Base-by-base conservation (phyloP, 2,329 filamentous ascomycete species). In the Penicillium olsonii region DNA sequence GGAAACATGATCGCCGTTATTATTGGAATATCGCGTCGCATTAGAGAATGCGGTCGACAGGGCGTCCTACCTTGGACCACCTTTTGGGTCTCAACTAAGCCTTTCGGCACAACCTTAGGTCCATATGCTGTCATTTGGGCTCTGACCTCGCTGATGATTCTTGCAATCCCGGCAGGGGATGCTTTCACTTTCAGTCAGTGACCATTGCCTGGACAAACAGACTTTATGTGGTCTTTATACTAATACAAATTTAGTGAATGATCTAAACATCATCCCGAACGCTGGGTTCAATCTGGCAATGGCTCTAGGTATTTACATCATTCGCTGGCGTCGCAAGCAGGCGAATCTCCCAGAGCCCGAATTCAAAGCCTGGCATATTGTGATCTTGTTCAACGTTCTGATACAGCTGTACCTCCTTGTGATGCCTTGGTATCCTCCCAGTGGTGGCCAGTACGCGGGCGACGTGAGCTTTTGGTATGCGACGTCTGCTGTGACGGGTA, bases 401-500 rank as follows among this genome's bases (percentile, higher is more conserved):
- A 69, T 83, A 1, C 80, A 87, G 42, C 52, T 84, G 0, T 88
- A 83, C 52, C 69, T 87, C 20, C 68, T 89, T 2, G 76, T 84
- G 12, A 87, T 87, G 78, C 86, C 86, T 0, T 89, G 85, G 86
- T 85, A 83, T 55, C 86, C 86, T 1, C 86, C 86, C 0, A 71
- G 74, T 0, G 77, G 74, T 1, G 85, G 85, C 0, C 71, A 72
- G 0, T 78, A 79, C 22, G 81, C 78, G 0, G 85, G 84, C 0
- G 81, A 85, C 45, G 85, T 88, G 2, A 85, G 80, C 45, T 90
- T 90, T 67, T 89, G 83, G 81, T 90, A 89, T 54, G 85, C 77
- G 1, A 88, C 85, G 0, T 88, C 88, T 57, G 78, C 80, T 12
- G 79, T 84, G 1, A 78, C 82, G 0, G 85, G 86, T 0, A 78